phyloP scores from a whole-genome alignment of 2,329 filamentous ascomycete genomes.

The Cladosporium sp. region DNA sequence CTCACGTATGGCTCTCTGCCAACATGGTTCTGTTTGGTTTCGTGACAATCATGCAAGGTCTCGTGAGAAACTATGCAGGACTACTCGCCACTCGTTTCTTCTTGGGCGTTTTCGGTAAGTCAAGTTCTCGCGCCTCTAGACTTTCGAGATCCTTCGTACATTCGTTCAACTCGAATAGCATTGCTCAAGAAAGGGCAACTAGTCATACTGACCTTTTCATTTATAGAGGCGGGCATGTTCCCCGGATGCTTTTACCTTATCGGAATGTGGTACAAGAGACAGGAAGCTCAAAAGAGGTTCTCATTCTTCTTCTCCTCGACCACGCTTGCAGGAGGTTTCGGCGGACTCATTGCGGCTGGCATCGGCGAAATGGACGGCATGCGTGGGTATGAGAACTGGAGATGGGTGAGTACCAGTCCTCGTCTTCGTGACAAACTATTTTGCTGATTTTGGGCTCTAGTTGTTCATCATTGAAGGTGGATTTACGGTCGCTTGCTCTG shows the following conservation, averaged over 20 bases:
- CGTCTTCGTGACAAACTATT: no score
- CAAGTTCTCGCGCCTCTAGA: neutral
- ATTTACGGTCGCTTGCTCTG: conserved; percentile 38
- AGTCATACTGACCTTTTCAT: neutral
- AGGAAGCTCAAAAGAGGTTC: conserved; percentile 86
- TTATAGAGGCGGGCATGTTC: conserved; percentile 49
- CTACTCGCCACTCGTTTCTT: conserved; percentile 79
- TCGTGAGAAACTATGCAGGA: conserved; percentile 73
- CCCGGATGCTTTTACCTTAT: conserved; percentile 67
- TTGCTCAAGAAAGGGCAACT: neutral
- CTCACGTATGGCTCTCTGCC: conserved; percentile 48
- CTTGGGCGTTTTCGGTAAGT: conserved; percentile 56
- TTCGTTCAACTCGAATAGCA: no score
- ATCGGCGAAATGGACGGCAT: conserved; percentile 84
- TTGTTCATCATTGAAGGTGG: conserved; percentile 69
- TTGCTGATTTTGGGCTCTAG: neutral
- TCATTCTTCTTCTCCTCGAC: conserved; percentile 90
- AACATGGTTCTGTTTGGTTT: conserved; percentile 87
- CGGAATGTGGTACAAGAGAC: conserved; percentile 84
- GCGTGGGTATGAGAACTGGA: conserved; percentile 66
- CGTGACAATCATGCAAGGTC: conserved; percentile 68
- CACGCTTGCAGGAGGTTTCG: conserved; percentile 77
- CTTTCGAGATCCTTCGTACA: no score
- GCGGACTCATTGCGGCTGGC: conserved; percentile 76
- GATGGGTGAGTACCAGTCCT: conserved; percentile 47